phyloP scores from a whole-genome alignment of 176 grass and related monocot genomes.

The Cocos nucifera region DNA sequence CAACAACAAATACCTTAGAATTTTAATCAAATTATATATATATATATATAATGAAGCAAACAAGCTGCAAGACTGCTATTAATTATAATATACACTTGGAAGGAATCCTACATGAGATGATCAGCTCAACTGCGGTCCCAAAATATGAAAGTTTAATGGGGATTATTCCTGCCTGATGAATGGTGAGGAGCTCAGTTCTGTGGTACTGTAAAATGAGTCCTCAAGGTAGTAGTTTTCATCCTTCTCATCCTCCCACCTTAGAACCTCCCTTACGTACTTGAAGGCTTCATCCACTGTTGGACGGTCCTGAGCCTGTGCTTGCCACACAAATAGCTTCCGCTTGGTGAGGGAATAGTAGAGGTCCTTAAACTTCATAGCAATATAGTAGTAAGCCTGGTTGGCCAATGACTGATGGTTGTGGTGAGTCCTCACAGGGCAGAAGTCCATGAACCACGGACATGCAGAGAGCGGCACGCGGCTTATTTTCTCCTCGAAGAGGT shows the following conservation, averaged over 20 bases:
- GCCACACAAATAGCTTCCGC: slow-evolving; percentile 92
- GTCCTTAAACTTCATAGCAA: slow-evolving; percentile 87
- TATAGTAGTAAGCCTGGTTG: slow-evolving; percentile 87
- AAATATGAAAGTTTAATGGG: no score
- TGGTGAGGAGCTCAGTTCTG: slow-evolving; percentile 71
- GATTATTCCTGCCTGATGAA: slow-evolving; percentile 63
- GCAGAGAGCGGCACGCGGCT: slow-evolving; percentile 27
- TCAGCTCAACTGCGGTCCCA: no score
- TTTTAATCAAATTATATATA: no score
- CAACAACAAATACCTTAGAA: no score
- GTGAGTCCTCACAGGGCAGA: slow-evolving; percentile 61
- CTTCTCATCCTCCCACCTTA: slow-evolving; percentile 83
- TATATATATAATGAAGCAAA: no score
- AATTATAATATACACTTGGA: no score
- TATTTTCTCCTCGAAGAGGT: slow-evolving; percentile 87
- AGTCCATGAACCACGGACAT: slow-evolving; percentile 82
- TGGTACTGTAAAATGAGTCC: slow-evolving; percentile 88
- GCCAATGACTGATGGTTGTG: slow-evolving; percentile 77
- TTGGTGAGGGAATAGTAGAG: slow-evolving; percentile 44
- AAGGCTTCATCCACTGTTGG: slow-evolving; percentile 71
- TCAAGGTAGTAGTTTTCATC: slow-evolving; percentile 48
- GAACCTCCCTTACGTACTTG: slow-evolving; percentile 66
- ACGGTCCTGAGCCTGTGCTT: slow-evolving; percentile 53
- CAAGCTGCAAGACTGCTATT: no score
- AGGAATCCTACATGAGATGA: no score